Evolutionary conservation across 2,329 filamentous ascomycete genomes (phyloP).

Genomic region (Torrubiellomyces zombiae): DNA sequence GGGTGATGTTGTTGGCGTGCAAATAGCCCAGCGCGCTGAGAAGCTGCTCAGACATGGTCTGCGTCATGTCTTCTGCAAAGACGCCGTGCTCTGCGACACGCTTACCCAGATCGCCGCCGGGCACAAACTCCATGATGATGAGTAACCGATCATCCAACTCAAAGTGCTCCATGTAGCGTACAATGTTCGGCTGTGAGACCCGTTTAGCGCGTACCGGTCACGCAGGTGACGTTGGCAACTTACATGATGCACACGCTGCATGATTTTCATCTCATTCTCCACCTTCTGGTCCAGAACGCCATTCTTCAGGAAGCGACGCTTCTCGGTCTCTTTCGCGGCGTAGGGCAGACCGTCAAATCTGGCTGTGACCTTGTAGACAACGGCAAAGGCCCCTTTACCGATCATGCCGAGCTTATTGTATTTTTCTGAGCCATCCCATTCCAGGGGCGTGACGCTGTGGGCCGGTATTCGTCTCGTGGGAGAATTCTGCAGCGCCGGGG

Average conservation of each 20-base stretch:
- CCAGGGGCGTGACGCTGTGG: slow-evolving; percentile 26
- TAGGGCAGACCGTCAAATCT: slow-evolving; percentile 71
- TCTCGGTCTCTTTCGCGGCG: slow-evolving; percentile 90
- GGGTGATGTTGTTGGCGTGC: slow-evolving; percentile 76
- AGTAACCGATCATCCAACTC: slow-evolving; percentile 70
- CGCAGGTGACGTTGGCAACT: slow-evolving; percentile 22
- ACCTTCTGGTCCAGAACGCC: slow-evolving; percentile 79
- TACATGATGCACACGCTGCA: slow-evolving; percentile 72
- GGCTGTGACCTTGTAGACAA: slow-evolving; percentile 76
- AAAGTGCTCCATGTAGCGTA: slow-evolving; percentile 77
- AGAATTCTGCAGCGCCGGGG: slow-evolving; percentile 3
- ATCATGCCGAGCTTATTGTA: slow-evolving; percentile 75
- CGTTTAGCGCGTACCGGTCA: too few relatives aligned
- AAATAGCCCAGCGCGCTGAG: slow-evolving; percentile 73
- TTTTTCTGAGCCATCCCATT: slow-evolving; percentile 67
- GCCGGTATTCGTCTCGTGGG: slow-evolving; percentile 11
- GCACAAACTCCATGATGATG: slow-evolving; percentile 92
- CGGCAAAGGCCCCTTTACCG: slow-evolving; percentile 88
- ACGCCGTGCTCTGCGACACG: slow-evolving; percentile 44
- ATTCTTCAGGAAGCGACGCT: slow-evolving; percentile 84
- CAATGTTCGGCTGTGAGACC: slow-evolving; percentile 55
- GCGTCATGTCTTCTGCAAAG: slow-evolving; percentile 52
- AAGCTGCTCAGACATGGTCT: slow-evolving; percentile 58
- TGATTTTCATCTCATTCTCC: slow-evolving; percentile 94
- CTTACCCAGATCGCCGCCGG: slow-evolving; percentile 65